Percentiles rank a stretch among this genome's conserved stretches.
phyloP scores from a whole-genome alignment of 306 rosid genomes.

The Medicago ruthenica region DNA sequence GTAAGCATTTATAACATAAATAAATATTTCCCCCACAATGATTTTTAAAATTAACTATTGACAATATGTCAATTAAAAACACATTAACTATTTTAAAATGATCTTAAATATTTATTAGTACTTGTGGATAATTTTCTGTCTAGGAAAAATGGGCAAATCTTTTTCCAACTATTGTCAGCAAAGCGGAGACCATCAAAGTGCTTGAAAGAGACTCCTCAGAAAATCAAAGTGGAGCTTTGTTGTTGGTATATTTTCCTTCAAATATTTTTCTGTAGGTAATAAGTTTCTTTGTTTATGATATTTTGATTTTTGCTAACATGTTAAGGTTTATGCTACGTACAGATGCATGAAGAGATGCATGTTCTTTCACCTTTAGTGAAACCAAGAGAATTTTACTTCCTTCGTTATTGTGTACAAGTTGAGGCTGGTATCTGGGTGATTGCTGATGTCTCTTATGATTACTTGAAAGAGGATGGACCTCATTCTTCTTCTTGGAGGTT shows the following conservation, averaged over 20 bases:
- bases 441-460: constrained; percentile 64
- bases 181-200: constrained; percentile 56
- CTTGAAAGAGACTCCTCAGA: constrained; percentile 53
- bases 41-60: no score
- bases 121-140: neutral
- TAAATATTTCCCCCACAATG: no score
- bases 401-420: constrained; percentile 67
- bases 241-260: constrained; percentile 53
- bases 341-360: constrained; percentile 80
- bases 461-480: constrained; percentile 21
- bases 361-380: constrained; percentile 69
- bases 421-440: constrained; percentile 59
- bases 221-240: constrained; percentile 54
- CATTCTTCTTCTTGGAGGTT: constrained; percentile 55
- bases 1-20: constrained; percentile 39
- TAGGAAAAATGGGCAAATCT: constrained; percentile 63
- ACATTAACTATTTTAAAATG: no score
- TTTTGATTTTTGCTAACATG: neutral
- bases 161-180: constrained; percentile 61
- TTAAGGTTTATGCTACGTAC: neutral
- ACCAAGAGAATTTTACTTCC: constrained; percentile 59
- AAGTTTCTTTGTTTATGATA: neutral
- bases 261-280: neutral
- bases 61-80: no score
- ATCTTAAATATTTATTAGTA: no score